Conservation (phyloP, 1,139 yeast genomes). For the Candida frijolesensis region DNA sequence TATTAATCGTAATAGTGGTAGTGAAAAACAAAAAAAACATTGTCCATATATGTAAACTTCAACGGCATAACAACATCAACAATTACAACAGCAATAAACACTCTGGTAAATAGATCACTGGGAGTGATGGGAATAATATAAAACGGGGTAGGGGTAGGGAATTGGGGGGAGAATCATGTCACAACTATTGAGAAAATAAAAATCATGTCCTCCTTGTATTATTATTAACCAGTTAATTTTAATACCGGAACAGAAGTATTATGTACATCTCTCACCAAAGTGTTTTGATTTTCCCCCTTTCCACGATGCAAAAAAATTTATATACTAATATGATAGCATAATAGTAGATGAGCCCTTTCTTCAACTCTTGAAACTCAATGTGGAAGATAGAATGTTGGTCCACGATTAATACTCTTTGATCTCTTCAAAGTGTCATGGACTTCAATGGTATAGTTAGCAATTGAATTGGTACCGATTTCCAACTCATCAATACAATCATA, state of each 20-base stretch:
- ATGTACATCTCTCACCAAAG: background rate
- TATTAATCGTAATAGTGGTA: background rate
- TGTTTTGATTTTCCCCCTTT: background rate
- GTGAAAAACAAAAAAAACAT: background rate
- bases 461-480: conserved; percentile 11
- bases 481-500: conserved; percentile 16
- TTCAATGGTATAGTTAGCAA: conserved; percentile 8
- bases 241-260: background rate
- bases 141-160: background rate
- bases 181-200: background rate
- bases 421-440: conserved; percentile 21
- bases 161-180: background rate
- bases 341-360: background rate
- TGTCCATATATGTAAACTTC: background rate
- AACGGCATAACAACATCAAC: background rate
- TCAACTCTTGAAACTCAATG: conserved; percentile 2
- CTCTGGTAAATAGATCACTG: background rate
- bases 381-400: conserved; percentile 23
- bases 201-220: background rate
- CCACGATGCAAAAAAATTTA: conserved; percentile 1
- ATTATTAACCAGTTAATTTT: conserved; percentile 1
- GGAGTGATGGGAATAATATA: too few relatives aligned
- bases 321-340: background rate
- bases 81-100: background rate
- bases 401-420: conserved; percentile 18